These are phyloP conservation scores for Phoma sp. DNA, from an alignment of 2,329 filamentous ascomycete species.

Conservation along the genomic window DNA sequence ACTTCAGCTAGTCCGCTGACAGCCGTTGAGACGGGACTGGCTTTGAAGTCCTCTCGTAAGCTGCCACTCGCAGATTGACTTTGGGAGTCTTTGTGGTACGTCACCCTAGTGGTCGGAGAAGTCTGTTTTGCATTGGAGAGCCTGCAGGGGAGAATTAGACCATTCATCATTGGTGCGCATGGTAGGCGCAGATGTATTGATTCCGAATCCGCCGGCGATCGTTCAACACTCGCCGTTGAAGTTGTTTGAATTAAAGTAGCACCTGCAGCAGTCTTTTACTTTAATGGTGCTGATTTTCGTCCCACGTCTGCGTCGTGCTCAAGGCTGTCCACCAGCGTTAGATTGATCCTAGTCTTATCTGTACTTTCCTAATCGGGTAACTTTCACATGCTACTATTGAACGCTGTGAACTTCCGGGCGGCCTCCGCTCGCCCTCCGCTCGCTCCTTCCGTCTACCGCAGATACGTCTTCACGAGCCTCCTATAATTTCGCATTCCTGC, in stretches of 20 bases:
- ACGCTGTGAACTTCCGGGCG: constrained; percentile 6
- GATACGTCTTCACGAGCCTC: background rate
- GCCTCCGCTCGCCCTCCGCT: constrained; percentile 10
- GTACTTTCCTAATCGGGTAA: constrained; percentile 2
- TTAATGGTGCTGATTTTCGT: background rate
- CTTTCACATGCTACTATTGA: background rate
- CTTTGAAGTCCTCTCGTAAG: background rate
- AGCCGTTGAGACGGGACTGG: background rate
- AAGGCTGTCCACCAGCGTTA: background rate
- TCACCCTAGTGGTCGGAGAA: background rate
- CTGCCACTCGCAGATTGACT: background rate
- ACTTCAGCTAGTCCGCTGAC: background rate
- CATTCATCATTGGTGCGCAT: background rate
- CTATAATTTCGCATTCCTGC: constrained; percentile 3
- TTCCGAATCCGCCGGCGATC: background rate
- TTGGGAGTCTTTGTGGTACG: background rate
- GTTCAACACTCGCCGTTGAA: background rate
- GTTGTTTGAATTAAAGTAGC: too few species aligned
- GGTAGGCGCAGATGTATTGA: background rate
- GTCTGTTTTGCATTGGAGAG: background rate
- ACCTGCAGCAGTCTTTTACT: background rate
- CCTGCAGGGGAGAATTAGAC: background rate
- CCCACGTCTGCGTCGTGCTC: background rate
- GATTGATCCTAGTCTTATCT: background rate
- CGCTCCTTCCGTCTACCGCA: too few species aligned